Evolutionary conservation across 2,329 filamentous ascomycete genomes (phyloP).

Genomic region (Curvularia lunata): DNA sequence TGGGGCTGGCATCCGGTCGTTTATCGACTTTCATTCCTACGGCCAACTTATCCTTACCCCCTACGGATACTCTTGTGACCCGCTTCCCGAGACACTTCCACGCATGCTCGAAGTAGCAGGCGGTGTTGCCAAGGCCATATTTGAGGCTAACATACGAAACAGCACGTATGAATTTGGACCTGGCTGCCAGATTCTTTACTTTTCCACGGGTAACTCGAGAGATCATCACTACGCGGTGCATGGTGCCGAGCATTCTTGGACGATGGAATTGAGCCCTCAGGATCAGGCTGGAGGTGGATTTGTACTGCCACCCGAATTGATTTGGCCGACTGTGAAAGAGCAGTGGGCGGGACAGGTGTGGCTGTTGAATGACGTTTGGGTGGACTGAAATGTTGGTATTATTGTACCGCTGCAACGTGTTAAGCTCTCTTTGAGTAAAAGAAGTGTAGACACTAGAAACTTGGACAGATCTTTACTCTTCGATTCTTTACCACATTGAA

Average conservation of each 20-base stretch:
- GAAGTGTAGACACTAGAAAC: neutral
- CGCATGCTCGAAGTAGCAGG: conserved; percentile 49
- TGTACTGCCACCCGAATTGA: conserved; percentile 55
- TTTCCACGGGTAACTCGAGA: conserved; percentile 54
- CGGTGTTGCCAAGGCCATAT: conserved; percentile 53
- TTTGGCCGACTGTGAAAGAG: conserved; percentile 54
- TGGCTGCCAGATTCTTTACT: conserved; percentile 66
- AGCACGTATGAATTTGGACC: conserved; percentile 53
- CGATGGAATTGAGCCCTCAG: conserved; percentile 53
- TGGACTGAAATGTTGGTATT: conserved; percentile 4
- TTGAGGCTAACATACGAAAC: conserved; percentile 46
- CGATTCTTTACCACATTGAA: neutral
- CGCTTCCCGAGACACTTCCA: conserved; percentile 56
- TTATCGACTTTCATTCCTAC: conserved; percentile 69
- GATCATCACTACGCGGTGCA: conserved; percentile 54
- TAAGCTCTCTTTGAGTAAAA: neutral
- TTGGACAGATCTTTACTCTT: neutral
- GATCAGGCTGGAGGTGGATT: conserved; percentile 57
- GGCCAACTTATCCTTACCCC: conserved; percentile 64
- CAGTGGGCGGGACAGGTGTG: conserved; percentile 51
- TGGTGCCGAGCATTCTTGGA: conserved; percentile 53
- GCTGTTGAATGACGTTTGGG: conserved; percentile 29
- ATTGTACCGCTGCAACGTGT: no score
- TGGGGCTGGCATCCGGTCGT: conserved; percentile 61
- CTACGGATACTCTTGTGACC: conserved; percentile 57